phyloP scores from a whole-genome alignment of 371 early-diverging fungal species.

The Syncephalis fuscata region DNA sequence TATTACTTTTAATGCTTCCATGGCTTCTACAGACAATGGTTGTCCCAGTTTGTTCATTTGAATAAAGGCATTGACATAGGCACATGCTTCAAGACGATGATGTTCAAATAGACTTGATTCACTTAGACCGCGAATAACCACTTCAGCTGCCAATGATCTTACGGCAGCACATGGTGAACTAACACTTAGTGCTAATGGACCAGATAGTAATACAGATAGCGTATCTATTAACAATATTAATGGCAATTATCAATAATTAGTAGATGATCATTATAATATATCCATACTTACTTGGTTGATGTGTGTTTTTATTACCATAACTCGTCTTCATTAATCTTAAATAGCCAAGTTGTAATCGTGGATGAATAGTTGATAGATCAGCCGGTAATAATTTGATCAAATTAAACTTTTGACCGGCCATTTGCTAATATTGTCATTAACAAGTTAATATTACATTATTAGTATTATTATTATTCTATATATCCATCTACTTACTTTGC shows the following conservation, averaged over 20 bases:
- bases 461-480: slow-evolving; percentile 7
- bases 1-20: no score
- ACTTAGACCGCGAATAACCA: slow-evolving; percentile 11
- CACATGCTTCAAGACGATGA: slow-evolving; percentile 31
- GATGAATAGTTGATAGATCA: slow-evolving; percentile 25
- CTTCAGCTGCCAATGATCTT: background rate
- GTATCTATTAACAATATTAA: background rate
- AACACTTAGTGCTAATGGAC: background rate
- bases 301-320: slow-evolving; percentile 50
- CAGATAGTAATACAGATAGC: background rate
- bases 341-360: slow-evolving; percentile 14
- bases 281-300: slow-evolving; percentile 15
- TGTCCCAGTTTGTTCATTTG: slow-evolving; percentile 9
- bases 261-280: background rate
- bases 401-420: slow-evolving; percentile 55
- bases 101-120: slow-evolving; percentile 46
- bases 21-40: no score
- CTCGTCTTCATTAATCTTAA: slow-evolving; percentile 36
- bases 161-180: slow-evolving; percentile 1
- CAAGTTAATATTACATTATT: slow-evolving; percentile 13
- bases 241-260: background rate
- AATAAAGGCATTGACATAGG: slow-evolving; percentile 45
- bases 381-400: slow-evolving; percentile 54
- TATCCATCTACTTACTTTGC: slow-evolving; percentile 15
- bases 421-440: slow-evolving; percentile 37